Conservation (phyloP, 441 rosid species). For the Omphalea diandra region DNA sequence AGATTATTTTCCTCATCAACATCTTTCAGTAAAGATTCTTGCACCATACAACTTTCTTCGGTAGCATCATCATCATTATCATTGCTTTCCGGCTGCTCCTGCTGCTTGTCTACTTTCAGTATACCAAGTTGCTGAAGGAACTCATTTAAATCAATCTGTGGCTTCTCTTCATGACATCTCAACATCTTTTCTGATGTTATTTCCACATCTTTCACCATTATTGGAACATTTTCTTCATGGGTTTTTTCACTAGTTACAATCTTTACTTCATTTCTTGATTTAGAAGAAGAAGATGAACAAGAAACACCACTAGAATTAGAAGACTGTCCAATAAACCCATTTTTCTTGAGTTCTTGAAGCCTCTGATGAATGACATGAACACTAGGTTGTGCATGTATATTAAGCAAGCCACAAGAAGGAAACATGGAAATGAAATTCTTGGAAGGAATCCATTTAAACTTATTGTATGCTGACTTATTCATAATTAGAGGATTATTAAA, state of each 20-base stretch:
- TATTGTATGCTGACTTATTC: constrained; percentile 25
- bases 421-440: constrained; percentile 81
- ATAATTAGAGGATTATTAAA: constrained; percentile 14
- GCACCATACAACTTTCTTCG: constrained; percentile 28
- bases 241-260: constrained; percentile 22
- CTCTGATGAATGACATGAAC: constrained; percentile 87
- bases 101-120: constrained; percentile 41
- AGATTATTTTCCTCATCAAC: constrained; percentile 28
- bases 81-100: too few relatives aligned
- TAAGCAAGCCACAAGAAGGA: constrained; percentile 76
- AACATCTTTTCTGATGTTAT: constrained; percentile 29
- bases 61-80: constrained; percentile 15
- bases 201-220: constrained; percentile 35
- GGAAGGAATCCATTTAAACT: constrained; percentile 88
- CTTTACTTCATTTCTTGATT: constrained; percentile 38
- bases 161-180: constrained; percentile 43
- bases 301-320: constrained; percentile 27
- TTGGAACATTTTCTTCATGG: constrained; percentile 16
- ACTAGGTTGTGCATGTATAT: constrained; percentile 83
- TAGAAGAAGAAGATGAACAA: constrained; percentile 46
- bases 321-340: constrained; percentile 35
- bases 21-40: constrained; percentile 39
- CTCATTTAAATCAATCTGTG: constrained; percentile 87
- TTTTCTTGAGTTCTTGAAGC: constrained; percentile 76
- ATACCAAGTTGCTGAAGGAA: constrained; percentile 90